Percentiles rank a stretch among this genome's conserved stretches.
Conservation (phyloP, 108 stramenopile species). For the Poteriospumella lacustris region DNA sequence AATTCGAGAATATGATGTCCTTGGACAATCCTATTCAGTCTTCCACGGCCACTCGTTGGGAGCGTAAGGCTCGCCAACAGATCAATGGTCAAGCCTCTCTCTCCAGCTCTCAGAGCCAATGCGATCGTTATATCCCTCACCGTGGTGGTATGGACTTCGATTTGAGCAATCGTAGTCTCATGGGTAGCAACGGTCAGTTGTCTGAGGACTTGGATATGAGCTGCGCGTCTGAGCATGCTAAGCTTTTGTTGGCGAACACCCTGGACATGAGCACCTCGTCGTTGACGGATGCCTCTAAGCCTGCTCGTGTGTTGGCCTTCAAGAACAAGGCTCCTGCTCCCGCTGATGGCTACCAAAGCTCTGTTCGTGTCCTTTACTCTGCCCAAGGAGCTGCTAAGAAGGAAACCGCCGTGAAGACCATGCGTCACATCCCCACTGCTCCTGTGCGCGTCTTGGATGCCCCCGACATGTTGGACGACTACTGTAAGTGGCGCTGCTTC, state of each 20-base stretch:
- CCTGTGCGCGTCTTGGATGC: slow-evolving; percentile 92
- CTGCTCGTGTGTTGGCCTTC: slow-evolving; percentile 76
- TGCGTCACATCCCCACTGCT: slow-evolving; percentile 84
- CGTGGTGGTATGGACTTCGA: slow-evolving; percentile 53
- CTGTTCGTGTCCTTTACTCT: slow-evolving; percentile 72
- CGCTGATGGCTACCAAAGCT: slow-evolving; percentile 88
- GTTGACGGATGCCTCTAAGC: too few relatives aligned
- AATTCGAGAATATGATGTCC: slow-evolving; percentile 43
- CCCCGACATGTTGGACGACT: slow-evolving; percentile 89
- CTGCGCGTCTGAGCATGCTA: too few relatives aligned
- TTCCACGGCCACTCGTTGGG: slow-evolving; percentile 49
- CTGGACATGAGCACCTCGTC: too few relatives aligned
- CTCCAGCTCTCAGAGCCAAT: too few relatives aligned
- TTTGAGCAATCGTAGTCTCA: too few relatives aligned
- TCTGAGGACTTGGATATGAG: too few relatives aligned
- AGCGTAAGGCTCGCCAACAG: slow-evolving; percentile 51
- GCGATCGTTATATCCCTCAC: slow-evolving; percentile 57
- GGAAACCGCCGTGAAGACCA: slow-evolving; percentile 64
- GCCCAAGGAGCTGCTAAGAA: slow-evolving; percentile 56
- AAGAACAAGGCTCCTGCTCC: slow-evolving; percentile 88
- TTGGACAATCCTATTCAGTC: slow-evolving; percentile 44
- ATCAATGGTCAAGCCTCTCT: too few relatives aligned
- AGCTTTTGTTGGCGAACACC: too few relatives aligned
- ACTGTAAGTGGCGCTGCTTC: too few relatives aligned
- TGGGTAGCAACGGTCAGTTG: too few relatives aligned